Evolutionary conservation across 768 basidiomycete species (phyloP), one percentile per base, ranked within the genome.

Genomic region (Kwoniella sp.): DNA sequence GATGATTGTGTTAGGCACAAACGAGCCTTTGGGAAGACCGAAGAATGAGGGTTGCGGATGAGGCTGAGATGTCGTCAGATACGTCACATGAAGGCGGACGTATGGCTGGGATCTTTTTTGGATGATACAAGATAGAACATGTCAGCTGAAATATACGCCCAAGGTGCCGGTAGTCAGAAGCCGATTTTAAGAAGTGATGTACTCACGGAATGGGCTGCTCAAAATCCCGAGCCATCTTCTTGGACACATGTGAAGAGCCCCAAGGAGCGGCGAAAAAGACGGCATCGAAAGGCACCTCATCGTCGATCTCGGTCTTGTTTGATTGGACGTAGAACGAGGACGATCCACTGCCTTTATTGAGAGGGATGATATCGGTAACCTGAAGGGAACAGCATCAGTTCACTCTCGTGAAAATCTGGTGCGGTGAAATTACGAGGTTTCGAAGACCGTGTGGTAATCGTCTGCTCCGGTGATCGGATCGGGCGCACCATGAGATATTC

Each of bases 231-330:
- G 24, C 25, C 30, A 74, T 51, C 8, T 37, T 50, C 37, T 73
- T 68, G 49, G 58, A 52, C 8, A 73, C 63, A 0, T 69, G 60
- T n/a, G 89, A 84, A 26, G 84, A 86, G 79, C 90, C 87, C 83
- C 87, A 90, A 1, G 95, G 95, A 1, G 91, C 88, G 1, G 93
- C 92, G 58, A 96, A 83, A 73, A 98, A 88, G 60, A 97, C 85
- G 1, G 86, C 87, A 74, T 85, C 86, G 76, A 91, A 93, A 9
- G 68, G 59, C 21, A 70, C 58, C 3, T 55, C 65, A 27, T 63
- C 65, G 15, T 71, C 37, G 1, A 74, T 33, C 36, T 62, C 53
- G 19, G 73, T 69, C 1, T 64, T 70, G 46, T 73, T 71, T 1
- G 74, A 73, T 3, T 49, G n/a, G 30, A 74, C 40, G 4, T 68